Evolutionary conservation across 768 basidiomycete species (phyloP).

Genomic region (Boletus sp.): DNA sequence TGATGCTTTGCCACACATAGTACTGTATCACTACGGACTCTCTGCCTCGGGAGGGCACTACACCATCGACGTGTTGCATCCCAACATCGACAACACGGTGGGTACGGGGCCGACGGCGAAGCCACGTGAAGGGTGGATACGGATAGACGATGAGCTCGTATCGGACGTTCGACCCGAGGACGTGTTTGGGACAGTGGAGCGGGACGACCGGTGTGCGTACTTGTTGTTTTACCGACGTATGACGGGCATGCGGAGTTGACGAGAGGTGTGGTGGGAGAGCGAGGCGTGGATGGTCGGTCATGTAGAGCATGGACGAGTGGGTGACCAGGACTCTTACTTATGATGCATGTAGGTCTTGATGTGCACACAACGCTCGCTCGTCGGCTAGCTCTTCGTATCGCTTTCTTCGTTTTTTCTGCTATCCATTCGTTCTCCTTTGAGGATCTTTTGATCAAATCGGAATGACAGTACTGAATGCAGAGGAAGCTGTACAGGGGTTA

Average conservation of each 20-base stretch:
- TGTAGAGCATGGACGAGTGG: no score
- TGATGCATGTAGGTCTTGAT: no score
- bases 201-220: constrained; percentile 77
- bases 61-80: constrained; percentile 86
- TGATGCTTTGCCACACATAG: constrained; percentile 35
- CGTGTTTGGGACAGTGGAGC: constrained; percentile 56
- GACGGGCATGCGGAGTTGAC: constrained; percentile 14
- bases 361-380: no score
- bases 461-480: no score
- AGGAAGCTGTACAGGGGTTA: no score
- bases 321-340: no score
- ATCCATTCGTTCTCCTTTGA: no score
- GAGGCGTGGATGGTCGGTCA: no score
- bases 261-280: no score
- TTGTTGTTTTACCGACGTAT: constrained; percentile 80
- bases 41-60: constrained; percentile 95
- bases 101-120: constrained; percentile 5
- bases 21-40: constrained; percentile 89
- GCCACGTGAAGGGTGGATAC: constrained; percentile 76
- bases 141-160: constrained; percentile 91
- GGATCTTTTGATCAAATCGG: no score
- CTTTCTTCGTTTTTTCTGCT: no score
- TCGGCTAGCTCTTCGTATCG: no score
- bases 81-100: constrained; percentile 50
- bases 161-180: constrained; percentile 68